These are phyloP conservation scores for Hypoxylon crocopeplum DNA, from an alignment of 495 filamentous ascomycete species.

Conservation along the genomic window DNA sequence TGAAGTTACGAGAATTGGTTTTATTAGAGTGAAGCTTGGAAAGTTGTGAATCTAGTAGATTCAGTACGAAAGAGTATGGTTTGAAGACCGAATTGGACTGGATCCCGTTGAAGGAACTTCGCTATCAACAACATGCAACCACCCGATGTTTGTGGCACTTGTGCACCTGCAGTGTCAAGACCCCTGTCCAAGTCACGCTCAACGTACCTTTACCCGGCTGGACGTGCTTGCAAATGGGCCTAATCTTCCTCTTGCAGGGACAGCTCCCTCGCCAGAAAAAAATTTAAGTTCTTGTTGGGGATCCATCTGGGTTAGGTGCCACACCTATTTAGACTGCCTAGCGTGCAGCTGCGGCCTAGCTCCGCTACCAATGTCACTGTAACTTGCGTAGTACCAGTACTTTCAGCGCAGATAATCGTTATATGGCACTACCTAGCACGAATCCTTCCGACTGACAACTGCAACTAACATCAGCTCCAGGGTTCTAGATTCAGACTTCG, in stretches of 20 bases:
- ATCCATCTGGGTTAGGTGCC: conserved; percentile 37
- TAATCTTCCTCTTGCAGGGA: conserved; percentile 28
- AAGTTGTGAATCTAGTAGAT: conserved; percentile 8
- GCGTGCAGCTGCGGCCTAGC: conserved; percentile 20
- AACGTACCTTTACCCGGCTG: conserved; percentile 26
- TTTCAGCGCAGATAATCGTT: too few species aligned
- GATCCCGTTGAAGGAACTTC: conserved; percentile 9
- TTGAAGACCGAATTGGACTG: conserved; percentile 2
- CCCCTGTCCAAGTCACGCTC: conserved; percentile 9
- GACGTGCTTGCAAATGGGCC: conserved; percentile 2
- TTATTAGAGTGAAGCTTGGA: conserved; percentile 10
- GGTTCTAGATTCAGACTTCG: too few species aligned
- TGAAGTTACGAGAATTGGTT: not conserved
- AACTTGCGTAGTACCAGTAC: conserved; percentile 23
- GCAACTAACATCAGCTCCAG: too few species aligned
- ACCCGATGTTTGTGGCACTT: conserved; percentile 14
- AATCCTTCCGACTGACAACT: too few species aligned
- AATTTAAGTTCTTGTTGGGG: conserved; percentile 45
- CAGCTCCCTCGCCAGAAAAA: conserved; percentile 40
- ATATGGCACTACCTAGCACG: too few species aligned
- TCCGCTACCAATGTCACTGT: conserved; percentile 5
- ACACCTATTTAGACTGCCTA: conserved; percentile 38
- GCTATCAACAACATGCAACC: conserved; percentile 9
- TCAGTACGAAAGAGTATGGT: conserved; percentile 8
- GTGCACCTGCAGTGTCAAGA: not conserved